Evolutionary conservation across 2,329 filamentous ascomycete species (phyloP).

Genomic region (Nigrospora oryzae): DNA sequence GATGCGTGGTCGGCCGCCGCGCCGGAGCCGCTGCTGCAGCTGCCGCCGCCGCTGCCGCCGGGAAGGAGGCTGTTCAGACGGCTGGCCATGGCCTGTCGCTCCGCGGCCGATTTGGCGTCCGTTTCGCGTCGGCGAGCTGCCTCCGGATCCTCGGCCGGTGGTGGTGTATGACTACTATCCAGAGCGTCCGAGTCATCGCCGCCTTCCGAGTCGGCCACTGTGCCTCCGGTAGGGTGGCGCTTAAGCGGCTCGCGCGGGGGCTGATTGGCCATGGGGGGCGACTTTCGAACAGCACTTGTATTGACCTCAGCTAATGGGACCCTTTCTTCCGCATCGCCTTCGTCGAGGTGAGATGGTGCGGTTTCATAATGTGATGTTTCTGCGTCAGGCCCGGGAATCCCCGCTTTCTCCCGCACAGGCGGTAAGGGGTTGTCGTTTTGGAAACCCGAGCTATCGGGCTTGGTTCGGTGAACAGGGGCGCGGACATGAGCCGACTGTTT

Average conservation of each 20-base stretch:
- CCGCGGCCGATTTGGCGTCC: constrained; percentile 5
- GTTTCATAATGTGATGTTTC: constrained; percentile 26
- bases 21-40: constrained; percentile 3
- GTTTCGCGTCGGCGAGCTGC: constrained; percentile 9
- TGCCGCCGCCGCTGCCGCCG: constrained; percentile 5
- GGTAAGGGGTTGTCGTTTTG: constrained; percentile 18
- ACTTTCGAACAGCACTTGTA: constrained; percentile 31
- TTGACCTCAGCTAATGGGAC: constrained; percentile 32
- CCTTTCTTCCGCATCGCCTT: constrained; percentile 13
- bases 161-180: constrained; percentile 2
- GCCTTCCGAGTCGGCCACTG: constrained; percentile 35
- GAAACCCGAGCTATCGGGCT: constrained; percentile 32
- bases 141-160: constrained; percentile 2
- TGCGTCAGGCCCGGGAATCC: constrained; percentile 5
- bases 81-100: constrained; percentile 12
- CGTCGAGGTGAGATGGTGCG: constrained; percentile 27
- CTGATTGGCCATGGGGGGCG: constrained; percentile 23
- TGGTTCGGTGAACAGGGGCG: constrained; percentile 12
- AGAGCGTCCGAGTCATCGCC: constrained; percentile 17
- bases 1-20: constrained; percentile 11
- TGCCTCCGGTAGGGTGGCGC: constrained; percentile 24
- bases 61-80: constrained; percentile 15
- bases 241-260: constrained; percentile 16
- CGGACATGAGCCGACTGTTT: constrained; percentile 7
- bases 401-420: neutral